Conservation (phyloP, 495 filamentous ascomycete species). For the Podospora pseudocomata region DNA sequence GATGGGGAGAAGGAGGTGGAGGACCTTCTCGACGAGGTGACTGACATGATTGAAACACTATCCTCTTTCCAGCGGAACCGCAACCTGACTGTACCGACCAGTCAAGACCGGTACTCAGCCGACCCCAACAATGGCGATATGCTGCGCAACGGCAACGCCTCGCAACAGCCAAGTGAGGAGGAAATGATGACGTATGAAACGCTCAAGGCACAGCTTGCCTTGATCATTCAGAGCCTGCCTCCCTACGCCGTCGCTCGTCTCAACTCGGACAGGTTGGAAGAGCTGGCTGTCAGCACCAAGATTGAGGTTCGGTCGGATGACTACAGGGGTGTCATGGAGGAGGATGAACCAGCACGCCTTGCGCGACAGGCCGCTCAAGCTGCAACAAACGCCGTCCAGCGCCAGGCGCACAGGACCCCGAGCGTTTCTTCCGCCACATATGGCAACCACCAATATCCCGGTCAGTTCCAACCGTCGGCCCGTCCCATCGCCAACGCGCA, state of each 20-base stretch:
- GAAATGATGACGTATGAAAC: conserved; percentile 72
- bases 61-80: conserved; percentile 84
- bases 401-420: conserved; percentile 39
- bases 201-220: conserved; percentile 65
- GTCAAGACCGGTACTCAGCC: conserved; percentile 45
- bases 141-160: conserved; percentile 47
- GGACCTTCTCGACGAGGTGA: conserved; percentile 73
- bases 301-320: conserved; percentile 67
- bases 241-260: conserved; percentile 84
- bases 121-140: conserved; percentile 51
- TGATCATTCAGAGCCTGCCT: conserved; percentile 71
- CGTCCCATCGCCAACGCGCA: conserved; percentile 41
- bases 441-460: conserved; percentile 37
- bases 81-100: conserved; percentile 56
- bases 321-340: conserved; percentile 79
- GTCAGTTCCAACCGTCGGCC: conserved; percentile 33
- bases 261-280: conserved; percentile 76
- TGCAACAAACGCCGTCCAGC: conserved; percentile 32
- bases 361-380: conserved; percentile 35
- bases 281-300: conserved; percentile 79
- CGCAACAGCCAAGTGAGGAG: conserved; percentile 52
- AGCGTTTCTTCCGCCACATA: conserved; percentile 36
- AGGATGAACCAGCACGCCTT: conserved; percentile 61
- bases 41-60: conserved; percentile 78
- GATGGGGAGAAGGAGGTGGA: conserved; percentile 62